Percentiles rank a stretch among this genome's conserved stretches.
phyloP scores from a whole-genome alignment of 1,139 yeast species.

The Meyerozyma athensensis region DNA sequence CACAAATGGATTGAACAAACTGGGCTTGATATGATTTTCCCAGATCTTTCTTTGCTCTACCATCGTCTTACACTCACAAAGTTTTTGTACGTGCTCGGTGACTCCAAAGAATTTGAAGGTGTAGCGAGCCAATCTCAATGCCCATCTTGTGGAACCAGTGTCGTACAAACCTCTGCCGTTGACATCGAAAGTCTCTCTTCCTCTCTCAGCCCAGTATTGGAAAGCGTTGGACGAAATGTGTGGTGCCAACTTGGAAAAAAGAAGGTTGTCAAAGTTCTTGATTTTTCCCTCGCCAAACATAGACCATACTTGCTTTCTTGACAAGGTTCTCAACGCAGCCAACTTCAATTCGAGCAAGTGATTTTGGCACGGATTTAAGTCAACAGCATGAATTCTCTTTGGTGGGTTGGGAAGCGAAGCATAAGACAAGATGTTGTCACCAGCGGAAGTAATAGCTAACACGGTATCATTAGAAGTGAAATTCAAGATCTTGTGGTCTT shows the following conservation, averaged over 20 bases:
- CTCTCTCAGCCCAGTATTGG: slow-evolving; percentile 73
- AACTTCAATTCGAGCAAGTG: slow-evolving; percentile 75
- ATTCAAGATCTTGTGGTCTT: slow-evolving; percentile 63
- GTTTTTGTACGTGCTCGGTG: slow-evolving; percentile 42
- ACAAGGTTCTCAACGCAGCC: slow-evolving; percentile 58
- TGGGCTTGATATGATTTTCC: slow-evolving; percentile 59
- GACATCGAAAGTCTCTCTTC: slow-evolving; percentile 49
- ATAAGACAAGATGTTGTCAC: slow-evolving; percentile 73
- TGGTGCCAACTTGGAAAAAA: slow-evolving; percentile 55
- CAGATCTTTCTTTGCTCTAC: slow-evolving; percentile 62
- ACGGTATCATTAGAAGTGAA: slow-evolving; percentile 64
- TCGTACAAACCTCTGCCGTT: slow-evolving; percentile 63
- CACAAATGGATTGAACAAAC: slow-evolving; percentile 65
- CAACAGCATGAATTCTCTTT: slow-evolving; percentile 76
- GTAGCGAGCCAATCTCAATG: slow-evolving; percentile 60
- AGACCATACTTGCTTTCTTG: slow-evolving; percentile 63
- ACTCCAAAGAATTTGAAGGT: slow-evolving; percentile 58
- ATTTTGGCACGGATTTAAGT: slow-evolving; percentile 77
- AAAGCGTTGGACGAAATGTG: slow-evolving; percentile 75
- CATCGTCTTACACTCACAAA: slow-evolving; percentile 56
- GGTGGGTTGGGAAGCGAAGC: slow-evolving; percentile 72
- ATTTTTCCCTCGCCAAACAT: slow-evolving; percentile 74
- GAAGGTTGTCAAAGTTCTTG: slow-evolving; percentile 39
- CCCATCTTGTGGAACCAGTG: slow-evolving; percentile 87
- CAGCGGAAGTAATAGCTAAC: slow-evolving; percentile 81